These are phyloP conservation scores for Zygoascus bituminiphila DNA, from an alignment of 805 yeast genomes.

Conservation along the genomic window DNA sequence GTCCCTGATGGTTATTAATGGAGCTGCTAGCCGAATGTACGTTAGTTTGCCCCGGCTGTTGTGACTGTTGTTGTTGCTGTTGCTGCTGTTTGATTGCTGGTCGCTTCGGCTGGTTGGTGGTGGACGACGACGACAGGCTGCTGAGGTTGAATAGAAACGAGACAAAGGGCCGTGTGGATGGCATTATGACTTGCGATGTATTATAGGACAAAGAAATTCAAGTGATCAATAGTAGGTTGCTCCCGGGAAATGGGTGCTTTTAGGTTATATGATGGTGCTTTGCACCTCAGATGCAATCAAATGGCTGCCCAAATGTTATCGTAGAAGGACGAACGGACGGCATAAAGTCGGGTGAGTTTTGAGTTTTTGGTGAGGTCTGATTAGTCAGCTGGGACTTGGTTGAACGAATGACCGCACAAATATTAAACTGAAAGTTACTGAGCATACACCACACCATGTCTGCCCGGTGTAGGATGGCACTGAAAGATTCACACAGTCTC, in stretches of 20 bases:
- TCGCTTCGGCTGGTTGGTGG: background rate
- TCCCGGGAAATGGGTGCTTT: background rate
- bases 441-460: no score
- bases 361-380: no score
- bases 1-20: background rate
- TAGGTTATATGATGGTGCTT: background rate
- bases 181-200: constrained; percentile 9
- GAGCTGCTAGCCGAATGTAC: background rate
- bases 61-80: background rate
- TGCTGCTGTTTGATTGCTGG: background rate
- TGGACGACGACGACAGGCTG: constrained; percentile 7
- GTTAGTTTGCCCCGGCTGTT: background rate
- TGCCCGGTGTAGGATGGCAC: no score
- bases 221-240: background rate
- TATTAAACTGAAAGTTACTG: no score
- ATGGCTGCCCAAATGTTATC: background rate
- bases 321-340: background rate
- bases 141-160: constrained; percentile 15
- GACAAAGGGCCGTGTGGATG: constrained; percentile 19
- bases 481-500: no score
- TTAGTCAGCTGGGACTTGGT: no score
- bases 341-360: background rate
- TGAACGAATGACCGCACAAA: no score
- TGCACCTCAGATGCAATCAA: background rate
- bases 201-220: background rate